Base-by-base conservation (phyloP, 2,329 filamentous ascomycete genomes). In the Erysiphe pisi region DNA sequence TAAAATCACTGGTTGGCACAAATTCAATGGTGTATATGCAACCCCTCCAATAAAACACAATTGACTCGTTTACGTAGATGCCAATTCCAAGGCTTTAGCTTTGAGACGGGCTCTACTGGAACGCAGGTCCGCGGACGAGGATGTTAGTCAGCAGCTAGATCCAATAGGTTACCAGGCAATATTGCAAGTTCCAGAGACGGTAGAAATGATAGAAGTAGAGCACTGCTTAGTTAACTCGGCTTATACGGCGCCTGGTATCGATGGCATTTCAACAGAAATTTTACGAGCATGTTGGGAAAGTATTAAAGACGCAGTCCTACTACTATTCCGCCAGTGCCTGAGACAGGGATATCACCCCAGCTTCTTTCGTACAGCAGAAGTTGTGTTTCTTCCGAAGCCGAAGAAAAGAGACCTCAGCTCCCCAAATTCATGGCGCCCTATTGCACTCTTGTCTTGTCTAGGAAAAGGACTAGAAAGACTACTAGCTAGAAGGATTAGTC, bases 401-500 rank as follows among this genome's bases (percentile, higher is more conserved):
- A 61, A 61, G 20, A 61, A 61, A 61, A 61, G 56, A 61, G 18
- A 61, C n/a, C 11, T 25, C 11, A n/a, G 18, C n/a, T 61, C 56
- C 56, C 18, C 11, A 61, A 61, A 61, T 12, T 61, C 18, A n/a
- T 73, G 68, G 68, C 36, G 68, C 36, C 40, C 68, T 22, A 47
- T 73, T 22, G 36, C 68, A n/a, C 68, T 73, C 25, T 45, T 73
- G 28, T 73, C 36, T 20, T 73, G 68, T 28, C 40, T 73, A 40
- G 68, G 68, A 25, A 73, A 73, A 73, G 68, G 40, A 45, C 28
- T 73, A n/a, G 40, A 73, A 73, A 47, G 68, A 61, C n/a, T n/a
- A 25, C 18, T 61, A n/a, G n/a, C 18, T 22, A 45, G 20, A 14
- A 45, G 43, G 18, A 16, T 45, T 71, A 25, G 12, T 43, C 36